Conservation (phyloP, 2,329 filamentous ascomycete species). For the Trematosphaeria pertusa region DNA sequence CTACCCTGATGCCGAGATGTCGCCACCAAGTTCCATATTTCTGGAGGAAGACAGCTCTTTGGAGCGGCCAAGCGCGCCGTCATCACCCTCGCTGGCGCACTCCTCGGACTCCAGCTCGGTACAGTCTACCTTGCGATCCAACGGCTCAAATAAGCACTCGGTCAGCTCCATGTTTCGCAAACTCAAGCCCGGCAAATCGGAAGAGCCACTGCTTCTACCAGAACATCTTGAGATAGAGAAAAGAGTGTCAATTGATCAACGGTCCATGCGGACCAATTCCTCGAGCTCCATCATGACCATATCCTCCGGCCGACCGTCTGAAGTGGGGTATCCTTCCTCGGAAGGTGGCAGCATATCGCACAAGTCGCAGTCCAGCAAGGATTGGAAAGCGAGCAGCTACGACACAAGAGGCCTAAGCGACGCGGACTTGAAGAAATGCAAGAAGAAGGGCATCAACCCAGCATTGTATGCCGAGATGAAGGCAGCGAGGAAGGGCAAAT, state of each 20-base stretch:
- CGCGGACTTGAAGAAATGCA: slow-evolving; percentile 52
- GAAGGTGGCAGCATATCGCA: slow-evolving; percentile 9
- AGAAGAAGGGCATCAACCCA: slow-evolving; percentile 57
- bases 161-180: slow-evolving; percentile 28
- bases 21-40: background rate
- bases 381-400: slow-evolving; percentile 51
- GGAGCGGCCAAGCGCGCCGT: background rate
- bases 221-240: slow-evolving; percentile 39
- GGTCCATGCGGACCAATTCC: slow-evolving; percentile 37
- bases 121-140: slow-evolving; percentile 18
- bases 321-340: slow-evolving; percentile 13
- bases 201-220: slow-evolving; percentile 19
- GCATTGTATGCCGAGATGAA: slow-evolving; percentile 57
- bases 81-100: slow-evolving; percentile 1
- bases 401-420: slow-evolving; percentile 48
- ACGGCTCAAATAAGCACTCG: slow-evolving; percentile 21
- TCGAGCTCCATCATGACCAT: slow-evolving; percentile 28
- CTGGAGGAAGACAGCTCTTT: background rate
- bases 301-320: slow-evolving; percentile 29
- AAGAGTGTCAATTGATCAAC: slow-evolving; percentile 42
- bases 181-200: slow-evolving; percentile 9
- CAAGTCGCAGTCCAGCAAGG: slow-evolving; percentile 32
- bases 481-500: slow-evolving; percentile 50
- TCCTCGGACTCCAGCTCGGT: slow-evolving; percentile 19
- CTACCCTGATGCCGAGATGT: slow-evolving; percentile 18